A percentile compares a stretch with the other conserved stretches of the same genome.
Evolutionary conservation across 306 rosid species (phyloP).

Genomic region (Hylodesmum podocarpum): DNA sequence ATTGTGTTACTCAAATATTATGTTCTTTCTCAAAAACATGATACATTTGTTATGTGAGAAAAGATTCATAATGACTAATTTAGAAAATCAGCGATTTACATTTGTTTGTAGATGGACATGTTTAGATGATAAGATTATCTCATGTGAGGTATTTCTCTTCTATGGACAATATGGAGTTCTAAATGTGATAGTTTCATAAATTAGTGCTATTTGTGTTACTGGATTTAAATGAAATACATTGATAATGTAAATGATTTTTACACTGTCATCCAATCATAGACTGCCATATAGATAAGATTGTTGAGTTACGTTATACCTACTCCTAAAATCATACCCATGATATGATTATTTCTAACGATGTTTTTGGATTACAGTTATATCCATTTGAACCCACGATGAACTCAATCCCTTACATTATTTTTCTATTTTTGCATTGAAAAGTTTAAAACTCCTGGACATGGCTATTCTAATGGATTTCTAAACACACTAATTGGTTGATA

Average conservation of each 20-base stretch:
- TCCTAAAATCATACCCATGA: neutral
- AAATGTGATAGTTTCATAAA: neutral
- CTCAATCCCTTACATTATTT: too few relatives aligned
- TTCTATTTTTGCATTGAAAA: too few relatives aligned
- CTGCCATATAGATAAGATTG: neutral
- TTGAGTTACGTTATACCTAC: neutral
- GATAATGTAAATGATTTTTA: neutral
- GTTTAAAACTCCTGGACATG: too few relatives aligned
- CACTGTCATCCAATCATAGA: neutral
- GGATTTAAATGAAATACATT: neutral
- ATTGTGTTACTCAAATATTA: neutral
- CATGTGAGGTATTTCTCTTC: neutral
- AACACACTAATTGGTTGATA: neutral
- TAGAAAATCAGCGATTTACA: neutral
- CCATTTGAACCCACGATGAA: too few relatives aligned
- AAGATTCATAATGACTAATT: neutral
- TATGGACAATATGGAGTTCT: neutral
- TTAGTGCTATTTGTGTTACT: neutral
- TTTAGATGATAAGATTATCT: neutral
- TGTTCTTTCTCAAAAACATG: neutral
- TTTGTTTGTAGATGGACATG: neutral
- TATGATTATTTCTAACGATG: neutral
- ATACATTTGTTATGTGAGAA: neutral
- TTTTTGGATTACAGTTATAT: too few relatives aligned
- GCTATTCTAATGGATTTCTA: too few relatives aligned